phyloP scores from a whole-genome alignment of 495 filamentous ascomycete species.

The Lophiotrema nucula region DNA sequence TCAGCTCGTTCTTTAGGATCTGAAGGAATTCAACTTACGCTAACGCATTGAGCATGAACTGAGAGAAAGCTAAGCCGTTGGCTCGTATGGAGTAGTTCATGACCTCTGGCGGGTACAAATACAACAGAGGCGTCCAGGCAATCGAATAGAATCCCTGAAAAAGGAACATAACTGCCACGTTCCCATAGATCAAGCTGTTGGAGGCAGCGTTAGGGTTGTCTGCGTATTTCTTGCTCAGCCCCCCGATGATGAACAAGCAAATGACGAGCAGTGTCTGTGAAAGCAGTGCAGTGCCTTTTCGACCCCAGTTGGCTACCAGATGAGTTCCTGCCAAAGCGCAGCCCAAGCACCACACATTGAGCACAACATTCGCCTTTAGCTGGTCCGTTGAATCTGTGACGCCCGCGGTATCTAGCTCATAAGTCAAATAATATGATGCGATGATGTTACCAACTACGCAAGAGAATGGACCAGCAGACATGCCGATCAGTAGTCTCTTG shows the following conservation, averaged over 20 bases:
- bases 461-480: background rate
- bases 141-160: conserved; percentile 1
- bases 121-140: background rate
- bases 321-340: background rate
- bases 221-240: background rate
- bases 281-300: background rate
- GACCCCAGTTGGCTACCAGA: background rate
- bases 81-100: conserved; percentile 32
- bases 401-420: background rate
- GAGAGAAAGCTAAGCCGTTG: conserved; percentile 34
- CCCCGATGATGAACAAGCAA: background rate
- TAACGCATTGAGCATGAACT: conserved; percentile 46
- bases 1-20: background rate
- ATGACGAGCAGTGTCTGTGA: background rate
- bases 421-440: background rate
- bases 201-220: background rate
- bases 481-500: background rate
- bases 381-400: conserved; percentile 1
- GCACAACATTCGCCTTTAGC: background rate
- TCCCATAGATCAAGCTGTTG: conserved; percentile 32
- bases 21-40: conserved; percentile 42
- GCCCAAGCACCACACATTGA: background rate
- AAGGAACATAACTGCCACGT: background rate
- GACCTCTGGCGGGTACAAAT: background rate
- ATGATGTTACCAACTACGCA: background rate